Evolutionary conservation across 2,329 filamentous ascomycete species (phyloP), one percentile per base, ranked within the genome.

Genomic region (Geosmithia morbida): DNA sequence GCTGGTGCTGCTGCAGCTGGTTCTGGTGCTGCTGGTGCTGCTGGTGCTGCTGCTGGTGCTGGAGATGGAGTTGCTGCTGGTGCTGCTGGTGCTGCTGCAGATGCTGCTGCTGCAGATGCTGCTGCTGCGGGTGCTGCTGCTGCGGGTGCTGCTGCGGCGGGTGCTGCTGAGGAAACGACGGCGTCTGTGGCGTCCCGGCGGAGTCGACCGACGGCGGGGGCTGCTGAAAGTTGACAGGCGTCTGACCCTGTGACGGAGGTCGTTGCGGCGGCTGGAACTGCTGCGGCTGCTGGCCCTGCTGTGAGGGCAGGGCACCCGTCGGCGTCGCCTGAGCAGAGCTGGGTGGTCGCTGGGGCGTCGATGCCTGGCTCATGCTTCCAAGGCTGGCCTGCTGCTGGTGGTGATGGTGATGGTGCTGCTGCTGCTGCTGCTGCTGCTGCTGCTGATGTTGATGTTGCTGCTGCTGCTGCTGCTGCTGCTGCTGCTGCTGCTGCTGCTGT

Each of bases 181-280:
- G 33, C 11, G 33, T 37, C 11, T 16, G 10, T 5, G 33, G 33
- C 14, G 33, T 37, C 33, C 33, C 33, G 33, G 33, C 33, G 33
- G 33, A 37, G 6, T 37, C 33, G 33, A 37, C 33, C 3, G 33
- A 18, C 17, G 47, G 48, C 14, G 43, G 48, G 20, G n/a, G 40
- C 17, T 47, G 46, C 17, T 46, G 47, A 18, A 44, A 48, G 49
- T 53, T 58, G 41, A 56, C 60, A 11, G 62, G 57, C 6, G 61
- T 61, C 33, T 63, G 64, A 33, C 48, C 55, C 57, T 65, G 68
- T 48, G 61, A 52, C 16, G 57, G 57, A n/a, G 59, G 56, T 19
- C 65, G 64, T 11, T 61, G 61, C 7, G 63, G 59, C 29, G 59
- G 55, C 22, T 51, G 56, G 41, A 53, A 57, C 43, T 56, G 55